A percentile compares a stretch with the other conserved stretches of the same genome.
Conservation (phyloP, 2,329 filamentous ascomycete species). For the Metarhizium brunneum region DNA sequence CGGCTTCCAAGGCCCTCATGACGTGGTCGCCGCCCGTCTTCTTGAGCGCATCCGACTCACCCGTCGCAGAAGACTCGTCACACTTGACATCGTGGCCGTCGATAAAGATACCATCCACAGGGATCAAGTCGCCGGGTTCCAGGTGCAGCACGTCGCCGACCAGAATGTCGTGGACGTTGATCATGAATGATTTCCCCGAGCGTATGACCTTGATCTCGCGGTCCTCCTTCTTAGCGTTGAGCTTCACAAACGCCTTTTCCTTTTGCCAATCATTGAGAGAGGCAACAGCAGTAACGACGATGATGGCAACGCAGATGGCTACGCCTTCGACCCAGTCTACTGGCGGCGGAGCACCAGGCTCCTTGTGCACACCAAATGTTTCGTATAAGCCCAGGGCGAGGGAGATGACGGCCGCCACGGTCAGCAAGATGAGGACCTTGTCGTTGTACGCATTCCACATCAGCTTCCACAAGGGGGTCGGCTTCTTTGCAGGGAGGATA, state of each 20-base stretch:
- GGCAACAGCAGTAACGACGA: conserved; percentile 18
- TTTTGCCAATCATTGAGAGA: conserved; percentile 59
- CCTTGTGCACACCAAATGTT: conserved; percentile 43
- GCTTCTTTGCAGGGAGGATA: conserved; percentile 52
- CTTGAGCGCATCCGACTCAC: conserved; percentile 63
- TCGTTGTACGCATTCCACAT: conserved; percentile 67
- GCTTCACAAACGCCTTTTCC: conserved; percentile 53
- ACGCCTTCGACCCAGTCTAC: conserved; percentile 62
- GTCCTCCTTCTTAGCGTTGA: conserved; percentile 55
- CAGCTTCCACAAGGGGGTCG: conserved; percentile 49
- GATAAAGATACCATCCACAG: conserved; percentile 63
- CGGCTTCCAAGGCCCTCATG: conserved; percentile 41
- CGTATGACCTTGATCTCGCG: conserved; percentile 57
- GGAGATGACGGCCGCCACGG: conserved; percentile 58
- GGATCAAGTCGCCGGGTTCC: conserved; percentile 60
- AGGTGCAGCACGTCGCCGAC: conserved; percentile 63
- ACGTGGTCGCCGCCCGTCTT: conserved; percentile 54
- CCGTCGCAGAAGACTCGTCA: conserved; percentile 65
- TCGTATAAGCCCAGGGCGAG: conserved; percentile 63
- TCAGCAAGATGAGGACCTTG: conserved; percentile 62
- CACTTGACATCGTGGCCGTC: conserved; percentile 45
- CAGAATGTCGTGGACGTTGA: conserved; percentile 57
- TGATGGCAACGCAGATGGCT: conserved; percentile 55
- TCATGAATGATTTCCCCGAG: conserved; percentile 53
- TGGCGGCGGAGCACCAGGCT: conserved; percentile 41